Conservation (phyloP, 805 yeast genomes). For the Schwanniomyces polymorphus region DNA sequence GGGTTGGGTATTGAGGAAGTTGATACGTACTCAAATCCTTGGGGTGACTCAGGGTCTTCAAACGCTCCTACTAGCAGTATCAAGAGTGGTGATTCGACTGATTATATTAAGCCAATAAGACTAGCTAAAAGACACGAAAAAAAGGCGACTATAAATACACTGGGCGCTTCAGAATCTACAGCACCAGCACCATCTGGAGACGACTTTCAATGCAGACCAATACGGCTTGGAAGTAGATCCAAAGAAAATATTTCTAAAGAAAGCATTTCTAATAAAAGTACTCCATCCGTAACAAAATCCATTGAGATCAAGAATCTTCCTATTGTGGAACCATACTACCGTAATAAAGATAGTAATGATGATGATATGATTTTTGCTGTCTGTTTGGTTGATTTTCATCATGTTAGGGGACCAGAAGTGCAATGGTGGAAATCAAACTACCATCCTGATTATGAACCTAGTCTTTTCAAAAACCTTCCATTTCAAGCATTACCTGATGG, state of each 20-base stretch:
- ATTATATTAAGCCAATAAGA: slow-evolving; percentile 24
- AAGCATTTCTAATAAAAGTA: no score
- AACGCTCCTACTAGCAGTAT: background rate
- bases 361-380: slow-evolving; percentile 68
- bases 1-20: background rate
- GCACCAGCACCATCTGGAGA: slow-evolving; percentile 12
- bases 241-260: background rate
- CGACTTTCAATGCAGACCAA: slow-evolving; percentile 40
- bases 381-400: slow-evolving; percentile 91
- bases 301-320: slow-evolving; percentile 41
- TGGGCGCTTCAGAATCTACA: slow-evolving; percentile 1
- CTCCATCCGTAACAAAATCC: slow-evolving; percentile 16
- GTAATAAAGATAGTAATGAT: slow-evolving; percentile 1
- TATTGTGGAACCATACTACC: slow-evolving; percentile 15
- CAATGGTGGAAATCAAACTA: slow-evolving; percentile 76
- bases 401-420: slow-evolving; percentile 87
- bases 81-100: background rate
- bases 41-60: background rate
- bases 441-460: slow-evolving; percentile 31
- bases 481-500: slow-evolving; percentile 98
- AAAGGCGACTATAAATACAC: background rate
- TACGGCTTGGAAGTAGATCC: slow-evolving; percentile 21
- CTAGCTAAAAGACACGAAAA: slow-evolving; percentile 24
- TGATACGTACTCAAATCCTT: background rate
- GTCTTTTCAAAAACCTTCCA: slow-evolving; percentile 82